Base-by-base conservation (phyloP, 768 basidiomycete genomes). In the Phylloporus sp. region DNA sequence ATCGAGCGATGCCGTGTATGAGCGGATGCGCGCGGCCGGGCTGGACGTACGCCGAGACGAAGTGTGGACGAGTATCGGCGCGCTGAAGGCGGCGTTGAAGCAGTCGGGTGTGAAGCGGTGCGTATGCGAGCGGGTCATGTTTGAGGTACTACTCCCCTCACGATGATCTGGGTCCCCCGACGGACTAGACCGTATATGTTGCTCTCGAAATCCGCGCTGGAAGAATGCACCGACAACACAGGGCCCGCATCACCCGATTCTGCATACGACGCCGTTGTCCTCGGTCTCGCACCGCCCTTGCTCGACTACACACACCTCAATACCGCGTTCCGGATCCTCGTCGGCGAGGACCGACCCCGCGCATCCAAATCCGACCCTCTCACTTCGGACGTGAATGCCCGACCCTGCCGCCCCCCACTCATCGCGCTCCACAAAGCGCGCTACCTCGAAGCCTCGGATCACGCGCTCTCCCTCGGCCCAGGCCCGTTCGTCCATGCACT, bases 401-500 rank as follows among this genome's bases (percentile, higher is more conserved):
- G 27, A 4, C 14, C 29, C 10, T 27, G 48, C 27, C 28, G 48
- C 24, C 42, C 44, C 8, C 71, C 68, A 5, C 68, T 86, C 42
- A 76, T 86, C 23, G 81, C 79, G 0, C 77, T 84, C 0, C 82
- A 86, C 63, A 71, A 73, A 39, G 73, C 77, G 3, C 73, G 72
- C 44, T 83, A 76, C 63, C 61, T 81, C 22, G 67, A 78, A 53
- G 63, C 63, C 17, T 55, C 69, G 5, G 71, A 77, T 24, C 77
- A 71, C 1, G 64, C 65, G 0, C 70, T 86, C 7, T 81, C 80
- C 4, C 68, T 86, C 11, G 85, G 86, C 3, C 81, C 83, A 0
- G 84, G 86, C 0, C 82, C 84, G 3, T 88, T 87, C 55, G 76
- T 87, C 15, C 62, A 70, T 2, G 82, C 80, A 0, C 70, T 87